Conservation (phyloP, 108 stramenopile genomes). For the Cyclotella kingstonii region DNA sequence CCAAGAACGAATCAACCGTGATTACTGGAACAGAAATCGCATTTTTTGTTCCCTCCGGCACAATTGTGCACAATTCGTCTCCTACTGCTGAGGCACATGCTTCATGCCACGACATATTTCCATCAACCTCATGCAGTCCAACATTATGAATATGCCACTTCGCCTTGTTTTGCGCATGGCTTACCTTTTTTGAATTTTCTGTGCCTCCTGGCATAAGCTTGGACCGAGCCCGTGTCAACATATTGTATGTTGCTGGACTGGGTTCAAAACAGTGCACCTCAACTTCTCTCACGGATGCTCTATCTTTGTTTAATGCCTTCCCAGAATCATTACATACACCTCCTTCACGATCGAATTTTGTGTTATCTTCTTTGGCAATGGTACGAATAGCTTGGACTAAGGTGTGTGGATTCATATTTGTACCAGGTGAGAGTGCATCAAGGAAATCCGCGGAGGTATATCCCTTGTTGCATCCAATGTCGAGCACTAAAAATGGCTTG, state of each 20-base stretch:
- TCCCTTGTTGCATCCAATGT: conserved; percentile 47
- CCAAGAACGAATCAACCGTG: conserved; percentile 24
- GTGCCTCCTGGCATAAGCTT: conserved; percentile 13
- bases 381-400: conserved; percentile 20
- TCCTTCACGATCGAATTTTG: conserved; percentile 27
- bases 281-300: background rate
- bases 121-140: conserved; percentile 25
- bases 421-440: conserved; percentile 30
- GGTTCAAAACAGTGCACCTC: conserved; percentile 46
- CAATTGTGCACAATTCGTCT: conserved; percentile 39
- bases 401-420: conserved; percentile 21
- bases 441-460: conserved; percentile 39
- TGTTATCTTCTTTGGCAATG: conserved; percentile 21
- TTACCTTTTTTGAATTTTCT: background rate
- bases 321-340: conserved; percentile 39
- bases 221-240: conserved; percentile 13
- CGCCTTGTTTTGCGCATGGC: background rate
- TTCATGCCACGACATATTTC: conserved; percentile 28
- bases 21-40: conserved; percentile 37
- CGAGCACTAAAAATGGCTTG: conserved; percentile 27
- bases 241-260: conserved; percentile 32
- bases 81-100: conserved; percentile 21
- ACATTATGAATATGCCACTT: conserved; percentile 41
- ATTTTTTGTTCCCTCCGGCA: conserved; percentile 21
- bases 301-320: conserved; percentile 19